These are phyloP conservation scores for Zygoascus flipseniorum DNA, from an alignment of 805 yeast genomes.

Conservation along the genomic window DNA sequence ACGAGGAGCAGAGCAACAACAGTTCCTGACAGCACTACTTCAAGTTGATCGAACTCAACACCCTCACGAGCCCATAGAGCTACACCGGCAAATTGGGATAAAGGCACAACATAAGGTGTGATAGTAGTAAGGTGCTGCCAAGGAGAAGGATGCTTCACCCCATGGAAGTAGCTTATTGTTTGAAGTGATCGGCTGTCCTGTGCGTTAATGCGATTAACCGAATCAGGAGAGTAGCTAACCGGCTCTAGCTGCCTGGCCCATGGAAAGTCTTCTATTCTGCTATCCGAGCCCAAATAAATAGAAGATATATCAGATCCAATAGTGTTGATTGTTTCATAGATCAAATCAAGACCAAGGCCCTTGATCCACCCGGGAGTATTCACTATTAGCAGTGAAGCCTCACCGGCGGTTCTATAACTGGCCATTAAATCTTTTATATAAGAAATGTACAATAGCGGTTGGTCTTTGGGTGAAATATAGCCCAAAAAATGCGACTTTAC, in stretches of 20 bases:
- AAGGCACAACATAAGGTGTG: constrained; percentile 25
- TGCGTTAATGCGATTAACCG: not conserved
- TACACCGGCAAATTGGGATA: constrained; percentile 17
- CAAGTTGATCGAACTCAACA: constrained; percentile 18
- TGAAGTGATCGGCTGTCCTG: constrained; percentile 19
- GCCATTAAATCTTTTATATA: constrained; percentile 33
- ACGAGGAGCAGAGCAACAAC: constrained; percentile 21
- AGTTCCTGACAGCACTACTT: constrained; percentile 26
- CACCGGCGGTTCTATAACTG: constrained; percentile 17
- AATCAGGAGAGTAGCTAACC: not conserved
- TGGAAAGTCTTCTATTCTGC: constrained; percentile 5
- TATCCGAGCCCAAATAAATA: constrained; percentile 44
- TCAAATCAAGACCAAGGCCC: constrained; percentile 69
- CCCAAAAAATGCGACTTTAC: constrained; percentile 37
- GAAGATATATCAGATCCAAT: constrained; percentile 35
- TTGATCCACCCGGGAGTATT: constrained; percentile 91
- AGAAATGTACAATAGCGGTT: constrained; percentile 47
- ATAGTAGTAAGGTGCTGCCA: constrained; percentile 26
- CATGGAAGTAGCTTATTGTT: constrained; percentile 23
- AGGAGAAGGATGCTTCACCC: constrained; percentile 9
- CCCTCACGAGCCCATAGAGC: constrained; percentile 25
- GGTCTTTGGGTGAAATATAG: constrained; percentile 56
- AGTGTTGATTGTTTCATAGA: constrained; percentile 34
- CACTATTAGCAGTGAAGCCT: constrained; percentile 39
- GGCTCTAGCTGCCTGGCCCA: not conserved